These are phyloP conservation scores for Pseudocercospora eumusae DNA, from an alignment of 2,329 filamentous ascomycete genomes.

Conservation along the genomic window DNA sequence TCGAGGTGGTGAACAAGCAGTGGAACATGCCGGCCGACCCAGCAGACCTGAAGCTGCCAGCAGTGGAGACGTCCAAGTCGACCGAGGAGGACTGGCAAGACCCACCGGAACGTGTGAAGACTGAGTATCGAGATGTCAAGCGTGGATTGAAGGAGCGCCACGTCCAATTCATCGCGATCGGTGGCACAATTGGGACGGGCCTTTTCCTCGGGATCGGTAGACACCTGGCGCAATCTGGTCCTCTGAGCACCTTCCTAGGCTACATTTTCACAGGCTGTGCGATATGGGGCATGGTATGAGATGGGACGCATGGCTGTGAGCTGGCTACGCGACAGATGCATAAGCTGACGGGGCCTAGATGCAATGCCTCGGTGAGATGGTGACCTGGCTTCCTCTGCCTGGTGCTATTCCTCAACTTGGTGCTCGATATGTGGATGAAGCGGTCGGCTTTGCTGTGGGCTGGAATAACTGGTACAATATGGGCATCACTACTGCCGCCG, in stretches of 20 bases:
- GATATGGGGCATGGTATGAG: conserved; percentile 8
- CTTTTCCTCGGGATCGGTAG: conserved; percentile 33
- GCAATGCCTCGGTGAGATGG: conserved; percentile 56
- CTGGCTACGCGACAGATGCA: conserved; percentile 42
- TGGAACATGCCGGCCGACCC: conserved; percentile 1
- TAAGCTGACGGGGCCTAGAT: conserved; percentile 44
- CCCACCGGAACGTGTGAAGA: neutral
- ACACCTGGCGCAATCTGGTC: conserved; percentile 31
- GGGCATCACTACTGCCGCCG: conserved; percentile 52
- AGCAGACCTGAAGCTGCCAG: conserved; percentile 5
- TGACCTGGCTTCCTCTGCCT: conserved; percentile 54
- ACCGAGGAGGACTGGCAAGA: neutral
- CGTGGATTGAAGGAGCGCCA: conserved; percentile 6
- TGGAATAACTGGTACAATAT: conserved; percentile 54
- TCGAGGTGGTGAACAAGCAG: neutral
- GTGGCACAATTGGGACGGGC: conserved; percentile 39
- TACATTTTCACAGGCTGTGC: conserved; percentile 7
- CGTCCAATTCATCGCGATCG: conserved; percentile 13
- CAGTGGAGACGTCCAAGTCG: neutral
- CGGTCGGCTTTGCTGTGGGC: conserved; percentile 44
- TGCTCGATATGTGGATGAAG: conserved; percentile 27
- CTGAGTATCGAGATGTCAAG: conserved; percentile 3
- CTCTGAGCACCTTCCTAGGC: conserved; percentile 34
- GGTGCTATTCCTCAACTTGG: conserved; percentile 48
- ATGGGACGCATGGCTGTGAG: neutral